These are phyloP conservation scores for Cladosporium halotolerans DNA, from an alignment of 2,329 filamentous ascomycete species.

Conservation along the genomic window DNA sequence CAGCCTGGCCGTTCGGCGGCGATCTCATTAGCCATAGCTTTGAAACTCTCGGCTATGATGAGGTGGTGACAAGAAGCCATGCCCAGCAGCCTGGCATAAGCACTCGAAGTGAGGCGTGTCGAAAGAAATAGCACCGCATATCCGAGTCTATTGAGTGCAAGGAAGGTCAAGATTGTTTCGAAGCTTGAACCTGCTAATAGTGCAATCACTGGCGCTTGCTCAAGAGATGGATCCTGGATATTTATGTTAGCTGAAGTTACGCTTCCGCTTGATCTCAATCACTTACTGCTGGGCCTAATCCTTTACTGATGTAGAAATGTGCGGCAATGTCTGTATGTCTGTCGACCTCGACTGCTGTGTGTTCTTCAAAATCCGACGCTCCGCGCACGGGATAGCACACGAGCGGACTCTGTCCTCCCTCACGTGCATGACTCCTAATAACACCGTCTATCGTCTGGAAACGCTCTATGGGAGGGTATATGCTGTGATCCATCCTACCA, in stretches of 20 bases:
- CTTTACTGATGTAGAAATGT: conserved; percentile 21
- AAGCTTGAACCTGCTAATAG: conserved; percentile 50
- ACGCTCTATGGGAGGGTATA: conserved; percentile 22
- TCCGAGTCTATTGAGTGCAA: conserved; percentile 51
- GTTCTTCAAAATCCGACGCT: conserved; percentile 27
- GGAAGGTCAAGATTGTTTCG: conserved; percentile 49
- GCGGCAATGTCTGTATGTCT: conserved; percentile 24
- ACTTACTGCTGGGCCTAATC: conserved; percentile 24
- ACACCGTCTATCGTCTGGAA: conserved; percentile 30
- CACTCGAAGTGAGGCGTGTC: conserved; percentile 46
- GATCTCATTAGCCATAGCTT: conserved; percentile 28
- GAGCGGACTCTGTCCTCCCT: conserved; percentile 24
- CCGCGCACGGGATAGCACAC: conserved; percentile 26
- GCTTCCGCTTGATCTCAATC: not conserved
- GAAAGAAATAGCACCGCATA: conserved; percentile 51
- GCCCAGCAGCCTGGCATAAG: conserved; percentile 44
- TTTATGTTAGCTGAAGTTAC: not conserved
- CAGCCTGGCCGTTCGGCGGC: conserved; percentile 24
- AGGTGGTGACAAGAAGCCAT: conserved; percentile 33
- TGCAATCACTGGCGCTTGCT: conserved; percentile 37
- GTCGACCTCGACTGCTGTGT: conserved; percentile 24
- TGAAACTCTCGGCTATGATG: conserved; percentile 22
- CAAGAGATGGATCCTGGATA: conserved; percentile 18
- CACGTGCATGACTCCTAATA: conserved; percentile 26
- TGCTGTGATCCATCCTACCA: conserved; percentile 7